Conservation (phyloP, 441 rosid species). For the Eutrema salsugineum region DNA sequence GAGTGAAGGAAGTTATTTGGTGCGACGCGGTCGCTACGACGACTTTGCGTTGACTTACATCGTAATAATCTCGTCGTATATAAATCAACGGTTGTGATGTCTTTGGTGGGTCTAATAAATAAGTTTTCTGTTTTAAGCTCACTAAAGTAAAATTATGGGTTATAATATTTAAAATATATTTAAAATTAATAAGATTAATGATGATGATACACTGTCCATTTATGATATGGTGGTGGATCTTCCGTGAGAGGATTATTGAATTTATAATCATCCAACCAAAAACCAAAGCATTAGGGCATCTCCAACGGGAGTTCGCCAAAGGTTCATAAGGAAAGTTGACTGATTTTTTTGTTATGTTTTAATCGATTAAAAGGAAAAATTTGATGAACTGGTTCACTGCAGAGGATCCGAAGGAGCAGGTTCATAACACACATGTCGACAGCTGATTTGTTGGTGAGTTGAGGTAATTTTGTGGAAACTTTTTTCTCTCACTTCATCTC, state of each 20-base stretch:
- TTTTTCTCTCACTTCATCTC: no score
- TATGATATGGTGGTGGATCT: not conserved
- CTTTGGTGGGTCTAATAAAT: not conserved
- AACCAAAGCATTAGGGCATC: no score
- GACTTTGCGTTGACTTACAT: conserved; percentile 22
- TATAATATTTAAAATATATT: not conserved
- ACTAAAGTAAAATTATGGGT: not conserved
- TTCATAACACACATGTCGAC: no score
- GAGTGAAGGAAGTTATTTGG: not conserved
- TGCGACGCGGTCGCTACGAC: not conserved
- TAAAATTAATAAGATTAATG: not conserved
- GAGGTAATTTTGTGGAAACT: no score
- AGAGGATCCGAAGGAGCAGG: no score
- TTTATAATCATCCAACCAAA: not conserved
- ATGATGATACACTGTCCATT: not conserved
- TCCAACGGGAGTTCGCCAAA: no score
- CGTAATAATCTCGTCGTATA: not conserved
- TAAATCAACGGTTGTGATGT: conserved; percentile 7
- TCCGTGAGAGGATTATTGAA: not conserved
- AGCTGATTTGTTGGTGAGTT: no score
- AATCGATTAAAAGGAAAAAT: no score
- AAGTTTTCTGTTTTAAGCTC: not conserved
- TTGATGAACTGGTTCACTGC: no score
- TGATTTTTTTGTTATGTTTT: no score
- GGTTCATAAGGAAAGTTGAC: no score